These are phyloP conservation scores for sweet orange (Citrus sinensis) DNA, from an alignment of 345 rosid genomes.

Conservation along the genomic window DVS_A1.0 CM039168.1:11028001-11028500, in stretches of 20 bases:
- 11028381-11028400: constrained; percentile 90
- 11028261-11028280: not conserved
- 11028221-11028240: not conserved
- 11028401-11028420: constrained; percentile 91
- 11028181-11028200: not conserved
- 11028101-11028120: not conserved
- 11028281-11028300: too few relatives aligned
- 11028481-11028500: constrained; percentile 17
- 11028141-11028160: not conserved
- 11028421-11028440: constrained; percentile 47
- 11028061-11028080: not conserved
- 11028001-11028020: too few relatives aligned
- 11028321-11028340: not conserved
- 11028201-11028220: not conserved
- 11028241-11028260: too few relatives aligned
- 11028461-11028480: not conserved
- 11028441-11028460: constrained; percentile 6
- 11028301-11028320: not conserved
- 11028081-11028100: not conserved
- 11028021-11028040: not conserved
- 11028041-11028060: not conserved
- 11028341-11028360: too few relatives aligned
- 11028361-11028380: constrained; percentile 36
- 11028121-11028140: not conserved
- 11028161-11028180: not conserved